These are phyloP conservation scores for Phialophora macrospora DNA, from an alignment of 2,329 filamentous ascomycete genomes.

Conservation along the genomic window DNA sequence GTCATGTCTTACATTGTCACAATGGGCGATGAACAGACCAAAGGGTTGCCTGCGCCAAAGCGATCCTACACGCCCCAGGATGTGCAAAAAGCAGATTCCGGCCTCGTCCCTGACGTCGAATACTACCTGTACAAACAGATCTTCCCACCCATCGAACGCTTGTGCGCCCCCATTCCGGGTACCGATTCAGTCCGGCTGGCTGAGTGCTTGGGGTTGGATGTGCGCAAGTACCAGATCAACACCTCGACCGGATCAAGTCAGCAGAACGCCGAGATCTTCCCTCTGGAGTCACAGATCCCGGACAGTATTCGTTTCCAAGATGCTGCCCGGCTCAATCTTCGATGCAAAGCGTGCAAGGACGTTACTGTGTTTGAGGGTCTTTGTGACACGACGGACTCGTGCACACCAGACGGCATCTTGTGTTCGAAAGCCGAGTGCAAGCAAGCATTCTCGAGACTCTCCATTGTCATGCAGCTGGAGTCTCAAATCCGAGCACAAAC, in stretches of 20 bases:
- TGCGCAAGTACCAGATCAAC: conserved; percentile 79
- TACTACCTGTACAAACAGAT: conserved; percentile 99
- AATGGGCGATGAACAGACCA: conserved; percentile 65
- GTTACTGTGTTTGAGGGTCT: conserved; percentile 78
- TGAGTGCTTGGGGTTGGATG: conserved; percentile 90
- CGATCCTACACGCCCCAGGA: conserved; percentile 88
- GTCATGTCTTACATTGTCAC: conserved; percentile 97
- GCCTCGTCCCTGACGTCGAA: conserved; percentile 85
- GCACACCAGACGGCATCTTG: conserved; percentile 74
- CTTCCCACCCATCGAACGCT: conserved; percentile 93
- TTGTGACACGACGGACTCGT: conserved; percentile 59
- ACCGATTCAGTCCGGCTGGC: conserved; percentile 89
- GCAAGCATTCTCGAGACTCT: conserved; percentile 68
- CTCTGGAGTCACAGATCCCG: conserved; percentile 90
- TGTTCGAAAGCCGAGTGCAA: conserved; percentile 70
- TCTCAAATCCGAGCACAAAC: conserved; percentile 78
- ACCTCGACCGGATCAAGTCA: conserved; percentile 60
- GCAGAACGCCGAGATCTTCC: conserved; percentile 74
- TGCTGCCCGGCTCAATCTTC: conserved; percentile 74
- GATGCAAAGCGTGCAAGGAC: conserved; percentile 79
- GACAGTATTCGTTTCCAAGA: conserved; percentile 88
- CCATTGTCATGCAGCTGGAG: conserved; percentile 85
- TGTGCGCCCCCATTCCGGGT: conserved; percentile 92
- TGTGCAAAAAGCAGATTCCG: conserved; percentile 75
- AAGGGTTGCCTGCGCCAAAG: conserved; percentile 71